phyloP scores from a whole-genome alignment of 176 grass and related monocot genomes.

The Rhynchospora tenuis region DNA sequence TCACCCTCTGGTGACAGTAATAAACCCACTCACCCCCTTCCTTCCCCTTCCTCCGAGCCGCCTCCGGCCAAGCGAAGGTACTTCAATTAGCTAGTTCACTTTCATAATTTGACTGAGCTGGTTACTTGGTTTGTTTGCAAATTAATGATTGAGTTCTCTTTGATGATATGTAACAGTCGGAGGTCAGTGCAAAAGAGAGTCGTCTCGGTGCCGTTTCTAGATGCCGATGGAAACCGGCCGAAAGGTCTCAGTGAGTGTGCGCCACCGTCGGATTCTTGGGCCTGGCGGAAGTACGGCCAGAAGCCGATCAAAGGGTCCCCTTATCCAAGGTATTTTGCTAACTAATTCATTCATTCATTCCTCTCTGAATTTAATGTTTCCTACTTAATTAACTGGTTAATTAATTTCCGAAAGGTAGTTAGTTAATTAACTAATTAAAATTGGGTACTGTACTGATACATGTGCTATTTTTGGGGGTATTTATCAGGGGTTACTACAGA shows the following conservation, averaged over 20 bases:
- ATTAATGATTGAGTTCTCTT: neutral
- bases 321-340: constrained; percentile 52
- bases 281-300: constrained; percentile 99
- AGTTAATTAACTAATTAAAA: neutral
- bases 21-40: neutral
- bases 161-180: constrained; percentile 38
- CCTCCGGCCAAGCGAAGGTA: constrained; percentile 77
- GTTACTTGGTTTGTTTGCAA: neutral
- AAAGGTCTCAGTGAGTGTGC: constrained; percentile 63
- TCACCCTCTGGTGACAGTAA: constrained; percentile 28
- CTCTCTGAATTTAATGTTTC: neutral
- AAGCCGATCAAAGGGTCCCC: constrained; percentile 99
- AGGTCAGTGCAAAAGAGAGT: constrained; percentile 85
- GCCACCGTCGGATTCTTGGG: constrained; percentile 95
- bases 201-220: constrained; percentile 66
- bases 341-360: neutral
- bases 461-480: neutral
- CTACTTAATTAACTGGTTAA: neutral
- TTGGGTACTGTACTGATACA: neutral
- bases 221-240: constrained; percentile 39
- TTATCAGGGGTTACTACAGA: constrained; percentile 72
- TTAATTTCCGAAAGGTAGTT: neutral
- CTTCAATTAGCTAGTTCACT: neutral
- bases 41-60: constrained; percentile 38
- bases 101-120: no score